Conservation (phyloP, 2,329 filamentous ascomycete species). For the Gremmenia infestans region DNA sequence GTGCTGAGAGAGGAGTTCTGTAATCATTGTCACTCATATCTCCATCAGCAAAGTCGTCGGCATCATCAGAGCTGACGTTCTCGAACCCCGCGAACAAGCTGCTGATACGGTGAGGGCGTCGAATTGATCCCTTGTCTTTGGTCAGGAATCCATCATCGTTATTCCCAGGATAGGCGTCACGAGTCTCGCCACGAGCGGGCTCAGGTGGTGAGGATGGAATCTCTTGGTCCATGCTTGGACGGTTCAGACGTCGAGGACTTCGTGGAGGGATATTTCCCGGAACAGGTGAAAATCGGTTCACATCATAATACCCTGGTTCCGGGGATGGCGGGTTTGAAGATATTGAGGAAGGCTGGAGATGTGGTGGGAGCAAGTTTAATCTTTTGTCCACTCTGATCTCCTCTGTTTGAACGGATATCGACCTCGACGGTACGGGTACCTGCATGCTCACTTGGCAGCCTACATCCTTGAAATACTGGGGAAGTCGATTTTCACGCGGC, state of each 20-base stretch:
- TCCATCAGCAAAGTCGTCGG: conserved; percentile 55
- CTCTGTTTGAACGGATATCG: conserved; percentile 72
- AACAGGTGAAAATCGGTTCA: conserved; percentile 44
- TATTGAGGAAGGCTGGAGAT: conserved; percentile 75
- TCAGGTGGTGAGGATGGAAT: conserved; percentile 45
- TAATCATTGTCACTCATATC: conserved; percentile 65
- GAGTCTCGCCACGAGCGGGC: conserved; percentile 37
- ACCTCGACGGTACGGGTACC: conserved; percentile 34
- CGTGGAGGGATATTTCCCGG: conserved; percentile 52
- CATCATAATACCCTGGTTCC: conserved; percentile 30
- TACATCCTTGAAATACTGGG: conserved; percentile 78
- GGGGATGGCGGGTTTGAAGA: conserved; percentile 56
- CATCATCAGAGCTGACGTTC: conserved; percentile 62
- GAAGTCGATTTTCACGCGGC: conserved; percentile 66
- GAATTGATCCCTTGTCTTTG: conserved; percentile 46
- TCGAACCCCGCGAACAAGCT: conserved; percentile 87
- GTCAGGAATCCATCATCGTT: conserved; percentile 75
- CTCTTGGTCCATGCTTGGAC: conserved; percentile 41
- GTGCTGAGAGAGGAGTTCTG: conserved; percentile 60
- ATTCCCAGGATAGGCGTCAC: conserved; percentile 70
- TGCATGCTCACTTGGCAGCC: conserved; percentile 70
- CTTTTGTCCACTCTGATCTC: conserved; percentile 81
- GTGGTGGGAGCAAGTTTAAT: conserved; percentile 66
- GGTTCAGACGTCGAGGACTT: conserved; percentile 53
- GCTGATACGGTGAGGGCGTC: conserved; percentile 69